phyloP scores from a whole-genome alignment of 345 rosid species.

The Eucalyptus curtisii region DNA sequence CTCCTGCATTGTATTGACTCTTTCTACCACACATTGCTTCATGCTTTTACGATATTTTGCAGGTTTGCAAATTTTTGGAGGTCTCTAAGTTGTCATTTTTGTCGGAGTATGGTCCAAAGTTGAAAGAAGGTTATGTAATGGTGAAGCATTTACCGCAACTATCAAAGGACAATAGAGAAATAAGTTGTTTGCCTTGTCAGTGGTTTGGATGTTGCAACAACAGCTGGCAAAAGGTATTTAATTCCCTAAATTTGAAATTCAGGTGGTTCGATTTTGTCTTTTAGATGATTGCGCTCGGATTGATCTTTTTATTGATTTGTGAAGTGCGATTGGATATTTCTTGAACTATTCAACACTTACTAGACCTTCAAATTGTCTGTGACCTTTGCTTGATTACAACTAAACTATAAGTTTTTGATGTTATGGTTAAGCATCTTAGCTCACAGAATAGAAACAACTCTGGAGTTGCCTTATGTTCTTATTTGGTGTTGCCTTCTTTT shows the following conservation, averaged over 20 bases:
- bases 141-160: slow-evolving; percentile 52
- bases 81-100: slow-evolving; percentile 82
- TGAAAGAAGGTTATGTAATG: slow-evolving; percentile 83
- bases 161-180: slow-evolving; percentile 4
- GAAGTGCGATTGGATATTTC: neutral
- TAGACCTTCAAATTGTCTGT: neutral
- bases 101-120: slow-evolving; percentile 67
- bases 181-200: slow-evolving; percentile 29
- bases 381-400: neutral
- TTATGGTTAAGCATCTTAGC: neutral
- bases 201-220: slow-evolving; percentile 44
- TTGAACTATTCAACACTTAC: neutral
- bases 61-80: slow-evolving; percentile 94
- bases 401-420: neutral
- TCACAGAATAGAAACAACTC: neutral
- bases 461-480: neutral
- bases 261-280: neutral
- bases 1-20: neutral
- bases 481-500: neutral
- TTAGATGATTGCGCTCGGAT: neutral
- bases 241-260: neutral
- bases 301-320: neutral
- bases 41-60: neutral
- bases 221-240: slow-evolving; percentile 60
- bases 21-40: neutral